Evolutionary conservation across 1,284 basidiomycete species (phyloP), one percentile per base, ranked within the genome.

Genomic region (Waitea zeae): DNA sequence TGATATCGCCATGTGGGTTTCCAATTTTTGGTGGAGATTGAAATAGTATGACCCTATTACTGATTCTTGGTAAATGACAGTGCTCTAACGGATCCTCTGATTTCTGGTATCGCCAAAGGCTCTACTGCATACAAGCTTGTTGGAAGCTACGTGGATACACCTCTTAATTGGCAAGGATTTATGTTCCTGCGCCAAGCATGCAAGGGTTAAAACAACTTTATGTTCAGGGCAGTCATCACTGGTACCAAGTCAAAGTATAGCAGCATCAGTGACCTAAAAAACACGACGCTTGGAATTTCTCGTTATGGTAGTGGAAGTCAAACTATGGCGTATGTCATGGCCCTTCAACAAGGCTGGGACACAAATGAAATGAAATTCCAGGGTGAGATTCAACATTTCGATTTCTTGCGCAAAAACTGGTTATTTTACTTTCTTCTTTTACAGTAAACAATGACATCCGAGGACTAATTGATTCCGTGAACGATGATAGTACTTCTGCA

Each of bases 271-370:
- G 81, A 95, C 48, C 62, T 97, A 17, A 67, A 80, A 44, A 81
- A 73, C 3, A 82, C 82, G 1, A 81, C 73, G 5, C 67, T 96
- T 31, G 93, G 93, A 2, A 95, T 97, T 42, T 93, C 88, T 18
- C 64, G 93, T 17, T 62, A 74, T 33, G 93, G 92, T 42, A 89
- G 81, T 43, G 87, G 87, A 19, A 84, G 74, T 42, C 80, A 92
- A 51, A 88, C 88, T 5, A 96, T 97, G 90, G 92, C 89, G 2
- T 83, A 77, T 41, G 88, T 96, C 17, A 86, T 96, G 78, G 86
- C 82, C 2, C 58, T 88, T 24, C 77, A 92, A 42, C 73, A 90
- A 49, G 72, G 75, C 12, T 93, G 88, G 88, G 53, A 62, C 2
- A 76, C 77, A 1, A 61, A 70, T 31, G 50, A 66, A n/a, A 52